Conservation (phyloP, 75 land plant genomes). For the Selaginella moellendorffii region DNA sequence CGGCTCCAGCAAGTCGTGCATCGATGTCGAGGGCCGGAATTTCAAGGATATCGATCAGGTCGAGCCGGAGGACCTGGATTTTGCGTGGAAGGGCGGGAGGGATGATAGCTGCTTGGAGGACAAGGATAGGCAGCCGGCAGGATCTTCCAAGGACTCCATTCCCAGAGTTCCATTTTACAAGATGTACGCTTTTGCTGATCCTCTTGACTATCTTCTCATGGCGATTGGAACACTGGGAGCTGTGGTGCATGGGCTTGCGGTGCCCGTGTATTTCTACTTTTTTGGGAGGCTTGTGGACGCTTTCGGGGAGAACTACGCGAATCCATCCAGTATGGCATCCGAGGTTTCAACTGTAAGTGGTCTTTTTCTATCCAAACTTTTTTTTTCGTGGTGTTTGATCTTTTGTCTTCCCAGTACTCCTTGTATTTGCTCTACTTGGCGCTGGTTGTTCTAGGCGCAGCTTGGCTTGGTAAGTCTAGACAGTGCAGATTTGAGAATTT, state of each 20-base stretch:
- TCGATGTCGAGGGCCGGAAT: neutral
- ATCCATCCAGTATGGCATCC: slow-evolving; percentile 1
- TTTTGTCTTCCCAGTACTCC: slow-evolving; percentile 23
- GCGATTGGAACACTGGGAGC: slow-evolving; percentile 17
- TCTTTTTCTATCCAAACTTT: neutral
- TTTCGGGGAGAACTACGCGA: slow-evolving; percentile 12
- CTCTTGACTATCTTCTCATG: slow-evolving; percentile 13
- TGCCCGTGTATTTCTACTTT: slow-evolving; percentile 24
- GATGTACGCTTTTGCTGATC: neutral
- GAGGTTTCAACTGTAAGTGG: slow-evolving; percentile 7
- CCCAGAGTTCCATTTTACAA: neutral
- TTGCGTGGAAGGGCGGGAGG: neutral
- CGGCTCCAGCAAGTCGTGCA: neutral
- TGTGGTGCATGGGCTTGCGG: slow-evolving; percentile 20
- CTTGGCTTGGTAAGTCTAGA: slow-evolving; percentile 25
- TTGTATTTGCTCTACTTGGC: slow-evolving; percentile 29
- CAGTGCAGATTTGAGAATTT: neutral
- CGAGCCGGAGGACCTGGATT: neutral
- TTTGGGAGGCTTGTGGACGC: slow-evolving; percentile 29
- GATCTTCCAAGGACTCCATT: no score
- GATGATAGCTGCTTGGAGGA: no score
- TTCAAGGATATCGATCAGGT: neutral
- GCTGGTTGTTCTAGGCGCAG: slow-evolving; percentile 16
- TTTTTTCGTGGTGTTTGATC: neutral
- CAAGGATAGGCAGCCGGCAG: no score